These are phyloP conservation scores for Jamesozyma rosinii DNA, from an alignment of 805 yeast species.

Conservation along the genomic window DNA sequence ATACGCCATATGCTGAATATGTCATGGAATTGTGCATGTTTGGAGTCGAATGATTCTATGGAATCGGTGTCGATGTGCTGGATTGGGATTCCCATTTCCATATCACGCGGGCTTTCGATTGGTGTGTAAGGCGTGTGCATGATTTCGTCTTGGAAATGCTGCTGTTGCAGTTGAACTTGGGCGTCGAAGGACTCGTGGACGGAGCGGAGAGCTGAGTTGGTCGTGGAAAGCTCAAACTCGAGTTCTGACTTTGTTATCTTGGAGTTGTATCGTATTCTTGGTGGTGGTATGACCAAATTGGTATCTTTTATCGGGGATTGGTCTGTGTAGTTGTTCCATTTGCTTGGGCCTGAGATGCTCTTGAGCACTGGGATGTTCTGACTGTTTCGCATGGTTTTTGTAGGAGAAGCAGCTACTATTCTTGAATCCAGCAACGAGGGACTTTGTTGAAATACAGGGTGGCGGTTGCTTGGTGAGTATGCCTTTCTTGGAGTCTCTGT, in stretches of 20 bases:
- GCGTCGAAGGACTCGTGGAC: background rate
- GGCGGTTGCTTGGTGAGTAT: background rate
- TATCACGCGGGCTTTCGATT: background rate
- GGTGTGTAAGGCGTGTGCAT: background rate
- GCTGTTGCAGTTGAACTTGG: background rate
- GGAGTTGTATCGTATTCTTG: background rate
- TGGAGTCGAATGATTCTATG: slow-evolving; percentile 12
- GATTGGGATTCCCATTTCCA: slow-evolving; percentile 9
- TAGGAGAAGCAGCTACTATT: background rate
- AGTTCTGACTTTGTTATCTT: slow-evolving; percentile 1
- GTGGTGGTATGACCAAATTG: background rate
- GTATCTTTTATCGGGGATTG: background rate
- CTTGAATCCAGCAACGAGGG: slow-evolving; percentile 1
- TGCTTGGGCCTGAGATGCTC: background rate
- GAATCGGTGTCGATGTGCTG: slow-evolving; percentile 20
- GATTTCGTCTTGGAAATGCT: background rate
- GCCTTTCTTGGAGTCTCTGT: no score
- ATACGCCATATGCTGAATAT: slow-evolving; percentile 18
- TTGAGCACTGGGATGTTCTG: slow-evolving; percentile 1
- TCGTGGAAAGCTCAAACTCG: background rate
- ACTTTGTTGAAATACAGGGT: background rate
- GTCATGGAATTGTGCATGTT: slow-evolving; percentile 7
- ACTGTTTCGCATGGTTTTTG: background rate
- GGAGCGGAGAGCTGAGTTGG: background rate
- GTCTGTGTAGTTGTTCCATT: background rate